Base-by-base conservation (phyloP, 345 rosid genomes). In the Syzygium aromaticum region DNA sequence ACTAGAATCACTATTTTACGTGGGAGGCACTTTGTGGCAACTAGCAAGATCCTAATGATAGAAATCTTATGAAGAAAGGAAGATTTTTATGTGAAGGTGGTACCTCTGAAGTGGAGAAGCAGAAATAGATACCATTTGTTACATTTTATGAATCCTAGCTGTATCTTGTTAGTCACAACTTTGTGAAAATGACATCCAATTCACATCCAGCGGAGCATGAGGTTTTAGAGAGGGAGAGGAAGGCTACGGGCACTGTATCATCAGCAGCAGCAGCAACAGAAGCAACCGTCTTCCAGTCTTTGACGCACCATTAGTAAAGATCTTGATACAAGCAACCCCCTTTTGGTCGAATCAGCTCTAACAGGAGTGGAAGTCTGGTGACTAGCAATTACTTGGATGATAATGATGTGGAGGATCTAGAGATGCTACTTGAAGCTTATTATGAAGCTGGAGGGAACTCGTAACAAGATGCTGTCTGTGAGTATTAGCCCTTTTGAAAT, bases 391-490 rank as follows among this genome's bases (percentile, higher is more conserved):
- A 16, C 87, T 83, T 86, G 56, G 95, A 93, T 56, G 96, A 91
- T 59, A 88, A 92, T 80, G 98, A 95, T 84, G 99, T 96, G 46
- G 97, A 97, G 89, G 99, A 96, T 89, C 89, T 96, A 86, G 99
- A 97, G 89, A 97, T 95, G 99, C 89, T 97, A 90, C 93, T 97
- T 52, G 98, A 97, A 89, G 98, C 99, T 63, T 97, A 97, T 90
- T 87, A 94, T 96, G 98, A 98, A 97, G 92, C 93, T 95, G 64
- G 99, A 96, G 85, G 99, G 98, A 89, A 97, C 95, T 86, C 94
- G 97, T 46, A 97, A 96, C 94, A 97, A 94, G 91, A 97, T 97
- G 84, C 93, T 97, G 82, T 95, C 99, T 63, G 98, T 94, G 89
- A 94, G 97, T 92, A 43, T 67, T 89, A 84, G 80, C 43, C 33